Percentiles rank a stretch among this genome's conserved stretches.
These are phyloP conservation scores for Aspergillus eucalypticola DNA, from an alignment of 2,329 filamentous ascomycete species.

Conservation along the genomic window DNA sequence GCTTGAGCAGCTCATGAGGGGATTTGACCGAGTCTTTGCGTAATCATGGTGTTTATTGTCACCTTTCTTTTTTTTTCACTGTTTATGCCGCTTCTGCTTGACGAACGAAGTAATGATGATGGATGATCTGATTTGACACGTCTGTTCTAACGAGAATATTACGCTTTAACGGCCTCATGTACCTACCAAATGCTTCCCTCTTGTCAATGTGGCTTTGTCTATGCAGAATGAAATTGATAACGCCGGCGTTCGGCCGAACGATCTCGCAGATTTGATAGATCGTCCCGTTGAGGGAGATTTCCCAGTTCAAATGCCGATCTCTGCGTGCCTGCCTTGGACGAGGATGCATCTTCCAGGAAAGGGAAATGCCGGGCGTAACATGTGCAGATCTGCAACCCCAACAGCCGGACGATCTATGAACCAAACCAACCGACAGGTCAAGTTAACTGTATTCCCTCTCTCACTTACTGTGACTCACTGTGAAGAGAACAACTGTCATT, in stretches of 20 bases:
- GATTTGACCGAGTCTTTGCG: slow-evolving; percentile 28
- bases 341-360: not conserved
- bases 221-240: not conserved
- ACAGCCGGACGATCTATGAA: not conserved
- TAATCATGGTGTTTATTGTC: slow-evolving; percentile 12
- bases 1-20: slow-evolving; percentile 39
- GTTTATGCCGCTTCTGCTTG: not conserved
- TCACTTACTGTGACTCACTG: no score
- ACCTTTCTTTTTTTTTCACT: not conserved
- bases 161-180: not conserved
- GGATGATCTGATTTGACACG: not conserved
- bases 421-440: not conserved
- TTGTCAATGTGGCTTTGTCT: not conserved
- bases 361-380: not conserved
- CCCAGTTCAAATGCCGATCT: not conserved
- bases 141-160: not conserved
- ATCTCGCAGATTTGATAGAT: slow-evolving; percentile 2
- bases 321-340: not conserved
- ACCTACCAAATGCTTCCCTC: not conserved
- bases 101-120: not conserved
- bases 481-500: no score
- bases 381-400: no score
- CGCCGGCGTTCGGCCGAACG: not conserved
- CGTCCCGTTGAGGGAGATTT: not conserved
- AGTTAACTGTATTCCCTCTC: no score